Conservation (phyloP, 768 basidiomycete species). For the Xanthoconium stramineum region DNA sequence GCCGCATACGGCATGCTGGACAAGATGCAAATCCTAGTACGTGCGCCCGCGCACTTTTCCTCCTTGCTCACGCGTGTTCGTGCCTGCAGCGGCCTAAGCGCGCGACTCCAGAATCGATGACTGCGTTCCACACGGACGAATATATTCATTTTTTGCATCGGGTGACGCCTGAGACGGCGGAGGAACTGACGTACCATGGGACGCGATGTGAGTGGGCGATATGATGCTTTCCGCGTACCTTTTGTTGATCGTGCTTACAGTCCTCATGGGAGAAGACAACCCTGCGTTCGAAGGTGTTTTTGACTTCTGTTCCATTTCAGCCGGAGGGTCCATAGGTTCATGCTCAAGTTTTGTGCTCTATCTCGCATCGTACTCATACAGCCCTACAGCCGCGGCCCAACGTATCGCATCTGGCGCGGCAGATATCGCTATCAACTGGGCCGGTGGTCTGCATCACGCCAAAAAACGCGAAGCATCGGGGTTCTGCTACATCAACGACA, state of each 20-base stretch:
- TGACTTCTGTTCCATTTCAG: constrained; percentile 95
- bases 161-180: constrained; percentile 89
- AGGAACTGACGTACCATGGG: constrained; percentile 80
- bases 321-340: constrained; percentile 90
- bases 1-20: constrained; percentile 90
- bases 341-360: background rate
- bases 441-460: constrained; percentile 98
- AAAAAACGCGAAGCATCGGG: constrained; percentile 98
- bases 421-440: constrained; percentile 92
- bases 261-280: constrained; percentile 85
- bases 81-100: constrained; percentile 62
- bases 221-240: background rate
- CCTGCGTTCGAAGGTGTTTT: constrained; percentile 96
- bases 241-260: constrained; percentile 24
- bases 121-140: constrained; percentile 97
- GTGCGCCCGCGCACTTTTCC: constrained; percentile 14
- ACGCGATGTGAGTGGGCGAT: constrained; percentile 65
- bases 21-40: constrained; percentile 88
- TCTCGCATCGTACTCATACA: background rate
- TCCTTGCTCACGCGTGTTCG: background rate
- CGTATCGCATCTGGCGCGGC: constrained; percentile 75
- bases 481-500: constrained; percentile 99
- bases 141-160: constrained; percentile 88
- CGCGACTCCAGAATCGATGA: constrained; percentile 74
- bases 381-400: constrained; percentile 66